phyloP scores from a whole-genome alignment of 257 asterid genomes.

The Pogostemon cablin region DNA sequence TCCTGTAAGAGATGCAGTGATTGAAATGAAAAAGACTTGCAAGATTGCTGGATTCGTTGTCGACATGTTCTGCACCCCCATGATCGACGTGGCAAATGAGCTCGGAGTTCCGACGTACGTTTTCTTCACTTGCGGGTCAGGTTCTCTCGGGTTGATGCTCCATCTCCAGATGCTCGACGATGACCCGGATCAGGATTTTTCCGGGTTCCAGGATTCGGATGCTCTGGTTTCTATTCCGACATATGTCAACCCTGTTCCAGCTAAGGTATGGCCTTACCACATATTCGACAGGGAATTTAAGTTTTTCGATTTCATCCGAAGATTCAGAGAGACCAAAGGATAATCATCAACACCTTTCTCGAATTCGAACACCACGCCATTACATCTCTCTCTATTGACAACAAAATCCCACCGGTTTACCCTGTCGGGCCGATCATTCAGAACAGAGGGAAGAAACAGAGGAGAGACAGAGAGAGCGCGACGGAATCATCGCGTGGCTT shows the following conservation, averaged over 20 bases:
- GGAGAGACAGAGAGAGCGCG: neutral
- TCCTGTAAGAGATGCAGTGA: conserved; percentile 28
- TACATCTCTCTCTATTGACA: conserved; percentile 17
- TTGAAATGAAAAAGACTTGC: neutral
- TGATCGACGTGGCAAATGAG: conserved; percentile 61
- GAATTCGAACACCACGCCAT: conserved; percentile 43
- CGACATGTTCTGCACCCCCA: conserved; percentile 29
- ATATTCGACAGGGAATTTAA: conserved; percentile 9
- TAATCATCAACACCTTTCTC: conserved; percentile 42
- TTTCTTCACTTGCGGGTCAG: conserved; percentile 50
- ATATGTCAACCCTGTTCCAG: conserved; percentile 36
- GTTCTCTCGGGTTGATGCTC: conserved; percentile 40
- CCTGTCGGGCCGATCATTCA: conserved; percentile 43
- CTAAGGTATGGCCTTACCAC: conserved; percentile 28
- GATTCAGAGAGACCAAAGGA: conserved; percentile 31
- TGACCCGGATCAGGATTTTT: neutral
- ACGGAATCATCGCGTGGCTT: conserved; percentile 35
- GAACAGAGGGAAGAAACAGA: neutral
- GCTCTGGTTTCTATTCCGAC: conserved; percentile 24
- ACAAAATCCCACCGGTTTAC: conserved; percentile 32
- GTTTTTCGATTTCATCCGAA: neutral
- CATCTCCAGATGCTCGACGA: conserved; percentile 35
- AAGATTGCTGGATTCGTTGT: conserved; percentile 40
- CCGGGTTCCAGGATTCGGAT: conserved; percentile 5
- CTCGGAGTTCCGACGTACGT: conserved; percentile 45